Percentiles rank a stretch among this genome's conserved stretches.
Conservation (phyloP, 768 basidiomycete species). For the Lentinus tigrinus region DNA sequence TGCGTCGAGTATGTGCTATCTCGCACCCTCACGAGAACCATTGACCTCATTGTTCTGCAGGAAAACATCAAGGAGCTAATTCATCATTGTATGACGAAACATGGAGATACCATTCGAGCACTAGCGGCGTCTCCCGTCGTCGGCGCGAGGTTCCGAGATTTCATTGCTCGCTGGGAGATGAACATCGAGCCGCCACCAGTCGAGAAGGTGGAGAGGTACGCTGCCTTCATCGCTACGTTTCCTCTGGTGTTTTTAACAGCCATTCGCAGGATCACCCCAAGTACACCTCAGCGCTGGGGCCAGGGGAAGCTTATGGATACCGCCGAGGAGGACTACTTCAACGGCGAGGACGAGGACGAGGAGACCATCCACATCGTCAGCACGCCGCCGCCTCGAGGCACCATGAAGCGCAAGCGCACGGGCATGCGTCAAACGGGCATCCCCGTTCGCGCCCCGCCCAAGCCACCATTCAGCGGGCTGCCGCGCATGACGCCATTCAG, state of each 20-base stretch:
- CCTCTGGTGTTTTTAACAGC: not conserved
- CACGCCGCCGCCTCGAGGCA: slow-evolving; percentile 32
- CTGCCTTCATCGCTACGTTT: not conserved
- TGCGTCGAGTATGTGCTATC: slow-evolving; percentile 62
- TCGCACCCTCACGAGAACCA: no score
- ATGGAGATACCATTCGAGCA: slow-evolving; percentile 62
- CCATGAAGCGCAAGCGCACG: slow-evolving; percentile 57
- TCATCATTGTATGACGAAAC: slow-evolving; percentile 76
- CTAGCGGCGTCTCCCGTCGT: slow-evolving; percentile 63
- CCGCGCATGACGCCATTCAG: slow-evolving; percentile 54
- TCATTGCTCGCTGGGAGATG: slow-evolving; percentile 87
- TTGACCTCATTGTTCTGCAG: slow-evolving; percentile 35
- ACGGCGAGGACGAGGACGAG: slow-evolving; percentile 79
- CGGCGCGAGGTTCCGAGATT: slow-evolving; percentile 64
- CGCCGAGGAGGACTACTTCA: slow-evolving; percentile 95
- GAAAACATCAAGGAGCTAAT: slow-evolving; percentile 89
- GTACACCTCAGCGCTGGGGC: slow-evolving; percentile 28
- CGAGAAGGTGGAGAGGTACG: slow-evolving; percentile 51
- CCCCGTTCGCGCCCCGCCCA: slow-evolving; percentile 16
- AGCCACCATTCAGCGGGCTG: slow-evolving; percentile 23
- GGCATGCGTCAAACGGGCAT: slow-evolving; percentile 10
- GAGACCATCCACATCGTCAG: slow-evolving; percentile 32
- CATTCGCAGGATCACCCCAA: slow-evolving; percentile 10
- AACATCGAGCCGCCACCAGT: slow-evolving; percentile 78
- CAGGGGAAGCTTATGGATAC: slow-evolving; percentile 55